phyloP scores from a whole-genome alignment of 1,284 basidiomycete genomes.

The Microbotryum scabiosae region DNA sequence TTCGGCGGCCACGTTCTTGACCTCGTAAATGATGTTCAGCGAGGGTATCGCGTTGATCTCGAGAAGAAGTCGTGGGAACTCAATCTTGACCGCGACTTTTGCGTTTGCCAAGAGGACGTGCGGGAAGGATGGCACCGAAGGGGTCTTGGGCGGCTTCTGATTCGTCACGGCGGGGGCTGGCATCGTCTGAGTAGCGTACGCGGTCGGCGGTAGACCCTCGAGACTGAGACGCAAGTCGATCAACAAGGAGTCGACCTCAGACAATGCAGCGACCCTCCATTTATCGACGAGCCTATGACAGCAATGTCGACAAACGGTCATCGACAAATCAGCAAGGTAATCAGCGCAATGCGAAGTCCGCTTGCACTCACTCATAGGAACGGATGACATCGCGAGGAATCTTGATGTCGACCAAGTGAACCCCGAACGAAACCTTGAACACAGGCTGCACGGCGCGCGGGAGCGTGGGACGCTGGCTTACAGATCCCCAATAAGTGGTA shows the following conservation, averaged over 20 bases:
- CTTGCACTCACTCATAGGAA: neutral
- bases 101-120: neutral
- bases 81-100: slow-evolving; percentile 8
- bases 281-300: slow-evolving; percentile 11
- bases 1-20: slow-evolving; percentile 8
- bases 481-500: too few relatives aligned
- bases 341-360: neutral
- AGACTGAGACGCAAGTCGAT: slow-evolving; percentile 11
- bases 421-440: neutral
- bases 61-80: slow-evolving; percentile 13
- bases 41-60: slow-evolving; percentile 28
- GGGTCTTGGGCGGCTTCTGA: too few relatives aligned
- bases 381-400: slow-evolving; percentile 12
- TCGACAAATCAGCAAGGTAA: too few relatives aligned
- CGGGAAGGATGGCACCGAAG: too few relatives aligned
- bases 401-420: neutral
- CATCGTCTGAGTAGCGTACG: too few relatives aligned
- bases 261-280: slow-evolving; percentile 4
- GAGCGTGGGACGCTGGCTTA: too few relatives aligned
- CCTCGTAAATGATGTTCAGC: slow-evolving; percentile 21
- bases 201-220: slow-evolving; percentile 5
- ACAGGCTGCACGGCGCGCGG: neutral
- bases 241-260: slow-evolving; percentile 15
- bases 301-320: neutral
- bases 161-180: too few relatives aligned